Base-by-base conservation (phyloP, 2,329 filamentous ascomycete genomes). In the Paraphoma chrysanthemicola region DNA sequence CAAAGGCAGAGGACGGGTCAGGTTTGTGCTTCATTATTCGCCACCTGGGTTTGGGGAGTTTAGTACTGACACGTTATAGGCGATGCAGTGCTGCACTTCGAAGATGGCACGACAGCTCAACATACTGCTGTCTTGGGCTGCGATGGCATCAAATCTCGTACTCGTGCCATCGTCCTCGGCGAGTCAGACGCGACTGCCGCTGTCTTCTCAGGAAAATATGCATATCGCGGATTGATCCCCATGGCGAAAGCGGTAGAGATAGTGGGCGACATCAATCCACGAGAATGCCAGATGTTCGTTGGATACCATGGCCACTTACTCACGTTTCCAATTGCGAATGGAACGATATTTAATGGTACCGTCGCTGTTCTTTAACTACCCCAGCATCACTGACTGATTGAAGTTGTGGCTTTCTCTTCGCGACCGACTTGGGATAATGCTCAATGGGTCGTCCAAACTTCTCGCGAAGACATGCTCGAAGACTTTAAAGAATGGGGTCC, bases 111-210 rank as follows among this genome's bases (percentile, higher is more conserved):
- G 0, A 73, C 65, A 0, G 81, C 75, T 0, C 65, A 75, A 28
- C 81, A 82, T 30, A 77, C 77, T 56, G 77, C 79, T 1, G 82
- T 87, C 0, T 78, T 90, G 53, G 87, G 85, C 5, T 88, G 85
- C 67, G 88, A 90, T 71, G 88, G 88, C 0, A 87, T 90, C 66
- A 86, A 86, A 67, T 86, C 84, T 0, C 76, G 78, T 3, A 79
- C 84, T 2, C 78, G 88, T 7, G 69, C 81, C 30, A 69, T 85
- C 12, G 70, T 90, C 5, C 75, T 88, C 2, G 84, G 83, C 0
- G 68, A 78, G 2, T 48, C 59, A 0, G 77, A 79, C 3, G 74
- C 80, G 0, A 68, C 79, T 28, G 23, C 52, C 6, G 78, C 86
- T 0, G 69, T 76, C 1, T 90, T 86, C 67, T 82, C 82, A 0